Percentiles rank a stretch among this genome's conserved stretches.
Conservation (phyloP, 164 flowering plant species). For the Nymphaea colorata region DNA sequence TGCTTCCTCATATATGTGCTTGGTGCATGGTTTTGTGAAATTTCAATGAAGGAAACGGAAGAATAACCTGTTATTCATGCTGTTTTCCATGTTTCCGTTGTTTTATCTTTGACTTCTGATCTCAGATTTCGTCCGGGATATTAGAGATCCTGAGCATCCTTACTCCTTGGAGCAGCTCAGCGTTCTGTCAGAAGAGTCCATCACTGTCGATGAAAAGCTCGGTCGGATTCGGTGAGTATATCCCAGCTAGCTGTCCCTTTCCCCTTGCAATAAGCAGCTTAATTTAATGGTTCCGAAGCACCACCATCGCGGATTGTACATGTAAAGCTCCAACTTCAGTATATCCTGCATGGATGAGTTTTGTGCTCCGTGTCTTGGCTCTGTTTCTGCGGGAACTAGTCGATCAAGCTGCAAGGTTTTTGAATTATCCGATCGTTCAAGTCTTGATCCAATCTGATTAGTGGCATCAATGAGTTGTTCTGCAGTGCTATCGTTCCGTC, state of each 20-base stretch:
- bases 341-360: neutral
- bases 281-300: too few relatives aligned
- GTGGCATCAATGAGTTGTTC: too few relatives aligned
- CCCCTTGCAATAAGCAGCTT: too few relatives aligned
- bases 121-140: constrained; percentile 62
- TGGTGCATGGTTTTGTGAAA: too few relatives aligned
- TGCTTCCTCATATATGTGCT: too few relatives aligned
- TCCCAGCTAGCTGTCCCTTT: too few relatives aligned
- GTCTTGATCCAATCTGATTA: too few relatives aligned
- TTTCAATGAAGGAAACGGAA: neutral
- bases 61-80: neutral
- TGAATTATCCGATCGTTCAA: too few relatives aligned
- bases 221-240: constrained; percentile 54
- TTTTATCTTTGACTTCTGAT: constrained; percentile 20
- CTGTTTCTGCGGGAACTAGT: neutral
- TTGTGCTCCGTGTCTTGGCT: neutral
- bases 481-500: too few relatives aligned
- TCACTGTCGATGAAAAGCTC: constrained; percentile 66
- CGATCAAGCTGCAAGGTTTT: too few relatives aligned
- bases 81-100: neutral
- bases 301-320: too few relatives aligned
- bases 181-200: constrained; percentile 61
- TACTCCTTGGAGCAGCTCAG: constrained; percentile 66
- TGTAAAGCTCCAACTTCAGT: neutral
- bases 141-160: constrained; percentile 83